Conservation (phyloP, 805 yeast genomes). For the Sugiyamaella boreocaroliniensis region DNA sequence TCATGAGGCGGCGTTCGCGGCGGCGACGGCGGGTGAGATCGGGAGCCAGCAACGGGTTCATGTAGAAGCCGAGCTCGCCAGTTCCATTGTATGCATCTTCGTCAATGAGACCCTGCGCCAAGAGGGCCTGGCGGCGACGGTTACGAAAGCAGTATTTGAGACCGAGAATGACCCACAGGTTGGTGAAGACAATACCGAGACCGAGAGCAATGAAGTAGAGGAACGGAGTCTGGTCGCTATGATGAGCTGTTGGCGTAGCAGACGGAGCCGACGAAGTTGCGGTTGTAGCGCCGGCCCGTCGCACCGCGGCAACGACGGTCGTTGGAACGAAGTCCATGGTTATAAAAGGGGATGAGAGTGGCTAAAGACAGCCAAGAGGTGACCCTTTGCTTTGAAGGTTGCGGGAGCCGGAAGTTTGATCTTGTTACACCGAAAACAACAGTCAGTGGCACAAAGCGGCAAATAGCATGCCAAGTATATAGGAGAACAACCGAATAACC, state of each 20-base stretch:
- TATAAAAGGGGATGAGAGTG: background rate
- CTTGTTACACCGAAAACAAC: too few species aligned
- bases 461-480: too few species aligned
- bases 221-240: conserved; percentile 22
- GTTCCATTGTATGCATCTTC: conserved; percentile 3
- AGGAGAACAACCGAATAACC: too few species aligned
- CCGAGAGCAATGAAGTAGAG: conserved; percentile 34
- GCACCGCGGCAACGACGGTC: background rate
- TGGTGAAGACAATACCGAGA: conserved; percentile 31
- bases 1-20: conserved; percentile 24
- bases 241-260: background rate
- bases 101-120: conserved; percentile 11
- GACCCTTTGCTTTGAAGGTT: too few species aligned
- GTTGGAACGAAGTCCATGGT: background rate
- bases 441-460: too few species aligned
- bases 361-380: too few species aligned
- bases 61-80: conserved; percentile 11
- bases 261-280: background rate
- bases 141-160: conserved; percentile 28
- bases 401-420: too few species aligned
- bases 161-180: conserved; percentile 32
- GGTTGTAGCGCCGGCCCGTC: background rate
- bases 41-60: conserved; percentile 17
- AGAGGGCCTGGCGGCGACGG: conserved; percentile 19
- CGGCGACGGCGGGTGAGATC: conserved; percentile 15